Evolutionary conservation across 1,284 basidiomycete species (phyloP), one percentile per base, ranked within the genome.

Genomic region (Cryptococcus sp.): DNA sequence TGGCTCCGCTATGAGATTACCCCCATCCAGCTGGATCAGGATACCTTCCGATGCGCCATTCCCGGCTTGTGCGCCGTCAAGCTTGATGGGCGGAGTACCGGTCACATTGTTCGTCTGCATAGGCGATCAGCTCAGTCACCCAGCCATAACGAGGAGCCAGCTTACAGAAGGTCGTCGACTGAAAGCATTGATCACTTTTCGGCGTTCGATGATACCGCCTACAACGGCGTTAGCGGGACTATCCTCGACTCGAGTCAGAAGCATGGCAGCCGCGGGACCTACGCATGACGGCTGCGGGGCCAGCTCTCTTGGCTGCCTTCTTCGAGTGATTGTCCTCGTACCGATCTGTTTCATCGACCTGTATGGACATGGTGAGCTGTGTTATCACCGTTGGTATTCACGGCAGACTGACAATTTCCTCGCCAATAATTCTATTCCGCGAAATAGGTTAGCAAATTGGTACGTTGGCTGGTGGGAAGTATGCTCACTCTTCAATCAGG

Each of bases 281-380:
- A 77, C 87, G 84, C 91, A 93, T 93, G 54, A 92, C 82, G 10
- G 86, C 83, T 10, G 88, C 84, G 8, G 86, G 90, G 11, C 87
- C 88, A 61, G 84, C 79, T 25, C 91, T 83, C 66, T 84, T 87
- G 0, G 88, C 89, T 17, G 82, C 81, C 52, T 82, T 82, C 74
- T 92, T 92, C 48, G 85, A 87, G 54, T 87, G 86, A 71, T 93
- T 94, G 68, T 92, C 90, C 65, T 90, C 86, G 69, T 89, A 93
- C 20, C 86, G 83, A 78, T 95, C 91, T 4, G 91, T 93, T 77
- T 94, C 91, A 71, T 94, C 91, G 41, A 93, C 77, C 93, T 91
- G 76, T 89, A 39, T 19, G 19, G 40, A 19, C 19, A 1, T 11
- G 59, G 59, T 41, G 59, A 45, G 3, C 27, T 11, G 7, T 11